Base-by-base conservation (phyloP, 768 basidiomycete species). In the Phylloporus sp. region DNA sequence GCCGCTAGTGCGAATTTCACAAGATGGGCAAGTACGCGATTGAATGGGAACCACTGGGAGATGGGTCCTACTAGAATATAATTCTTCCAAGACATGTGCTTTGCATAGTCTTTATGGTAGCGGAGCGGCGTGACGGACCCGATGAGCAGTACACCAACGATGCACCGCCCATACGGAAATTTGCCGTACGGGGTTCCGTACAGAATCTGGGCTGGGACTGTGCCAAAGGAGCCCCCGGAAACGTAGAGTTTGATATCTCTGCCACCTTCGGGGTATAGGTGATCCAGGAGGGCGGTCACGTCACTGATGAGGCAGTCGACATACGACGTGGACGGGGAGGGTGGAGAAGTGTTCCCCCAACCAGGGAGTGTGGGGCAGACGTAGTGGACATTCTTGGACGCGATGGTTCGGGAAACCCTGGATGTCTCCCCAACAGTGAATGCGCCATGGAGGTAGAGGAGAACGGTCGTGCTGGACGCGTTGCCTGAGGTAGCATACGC, bases 401-500 rank as follows among this genome's bases (percentile, higher is more conserved):
- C 29, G 50, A 80, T 58, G 26, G 64, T 57, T 13, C 62, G 69
- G 3, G 74, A 70, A 8, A 69, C 57, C 1, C 52, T 56, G 28
- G 69, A 63, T 5, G 75, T 74, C 27, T 72, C 68, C 5, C 80
- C 82, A n/a, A 81, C 58, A 32, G 72, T 65, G 61, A 84, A 81
- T 6, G 70, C 69, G n/a, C 80, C 80, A 56, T 83, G 82, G 50
- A 82, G 73, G 64, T 74, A 80, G 45, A 84, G 69, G 39, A 82
- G 63, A 22, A 84, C 62, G 13, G 70, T 70, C 2, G 67, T 65
- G 64, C 80, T 82, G 24, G 74, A 72, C 1, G 73, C 64, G 53
- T 80, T 74, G 6, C 82, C 82, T 9, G 63, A 69, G 23, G 78
- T 76, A n/a, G 73, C 73, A 53, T 83, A 84, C 3, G 80, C 82